These are phyloP conservation scores for Gyromitra esculenta DNA, from an alignment of 2,329 filamentous ascomycete genomes.

Conservation along the genomic window DNA sequence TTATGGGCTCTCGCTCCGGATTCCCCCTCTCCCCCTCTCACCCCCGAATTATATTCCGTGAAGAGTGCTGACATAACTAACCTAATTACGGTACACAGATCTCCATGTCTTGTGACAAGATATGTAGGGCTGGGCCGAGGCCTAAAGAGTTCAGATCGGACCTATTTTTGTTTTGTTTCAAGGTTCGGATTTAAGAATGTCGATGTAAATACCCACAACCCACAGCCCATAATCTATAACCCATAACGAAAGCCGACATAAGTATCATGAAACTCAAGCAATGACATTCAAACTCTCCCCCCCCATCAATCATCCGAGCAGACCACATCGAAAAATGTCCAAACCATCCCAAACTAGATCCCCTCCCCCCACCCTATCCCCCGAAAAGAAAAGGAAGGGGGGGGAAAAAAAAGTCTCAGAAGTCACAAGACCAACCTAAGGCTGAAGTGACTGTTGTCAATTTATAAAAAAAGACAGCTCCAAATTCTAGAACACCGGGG, in stretches of 20 bases:
- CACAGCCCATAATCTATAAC: too few relatives aligned
- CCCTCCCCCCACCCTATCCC: too few relatives aligned
- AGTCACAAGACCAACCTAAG: not conserved
- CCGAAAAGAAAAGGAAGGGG: too few relatives aligned
- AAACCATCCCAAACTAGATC: too few relatives aligned
- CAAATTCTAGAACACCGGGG: not conserved
- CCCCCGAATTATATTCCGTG: slow-evolving; percentile 33
- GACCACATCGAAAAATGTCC: too few relatives aligned
- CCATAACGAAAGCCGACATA: too few relatives aligned
- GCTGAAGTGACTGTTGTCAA: slow-evolving; percentile 5
- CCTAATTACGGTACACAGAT: not conserved
- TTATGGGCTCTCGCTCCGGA: not conserved
- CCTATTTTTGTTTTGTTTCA: not conserved
- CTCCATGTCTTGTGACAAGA: not conserved
- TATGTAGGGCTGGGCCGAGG: not conserved
- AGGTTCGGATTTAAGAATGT: not conserved
- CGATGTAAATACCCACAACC: not conserved
- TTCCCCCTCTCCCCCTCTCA: not conserved
- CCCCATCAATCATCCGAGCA: too few relatives aligned
- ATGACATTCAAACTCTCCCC: too few relatives aligned
- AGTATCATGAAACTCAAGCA: too few relatives aligned
- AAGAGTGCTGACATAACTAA: not conserved
- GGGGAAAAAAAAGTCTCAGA: too few relatives aligned
- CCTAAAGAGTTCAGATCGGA: not conserved
- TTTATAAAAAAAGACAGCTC: not conserved